phyloP scores from a whole-genome alignment of 306 rosid genomes.

The Cicer pinnatifidum region DNA sequence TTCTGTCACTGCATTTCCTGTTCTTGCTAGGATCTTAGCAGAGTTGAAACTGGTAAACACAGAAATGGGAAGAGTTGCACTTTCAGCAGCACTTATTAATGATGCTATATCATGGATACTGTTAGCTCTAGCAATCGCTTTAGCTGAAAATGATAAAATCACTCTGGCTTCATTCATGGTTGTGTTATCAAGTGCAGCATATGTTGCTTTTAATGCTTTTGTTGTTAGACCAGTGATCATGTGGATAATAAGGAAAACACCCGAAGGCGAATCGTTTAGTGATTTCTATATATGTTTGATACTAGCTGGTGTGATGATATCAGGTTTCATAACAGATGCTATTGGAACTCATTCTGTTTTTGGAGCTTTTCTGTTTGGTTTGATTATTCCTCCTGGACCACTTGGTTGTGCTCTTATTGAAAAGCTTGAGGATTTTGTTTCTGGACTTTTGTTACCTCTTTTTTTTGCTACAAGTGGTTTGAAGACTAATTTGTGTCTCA shows the following conservation, averaged over 20 bases:
- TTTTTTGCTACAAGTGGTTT: slow-evolving; percentile 90
- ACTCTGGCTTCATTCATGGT: slow-evolving; percentile 67
- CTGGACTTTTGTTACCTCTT: slow-evolving; percentile 81
- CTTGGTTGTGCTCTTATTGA: slow-evolving; percentile 76
- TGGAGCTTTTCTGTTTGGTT: slow-evolving; percentile 89
- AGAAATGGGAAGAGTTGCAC: slow-evolving; percentile 72
- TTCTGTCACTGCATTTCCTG: slow-evolving; percentile 80
- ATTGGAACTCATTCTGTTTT: slow-evolving; percentile 84
- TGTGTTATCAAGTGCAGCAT: slow-evolving; percentile 55
- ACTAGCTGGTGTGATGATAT: slow-evolving; percentile 80
- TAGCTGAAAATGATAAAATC: slow-evolving; percentile 52
- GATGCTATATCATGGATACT: slow-evolving; percentile 77
- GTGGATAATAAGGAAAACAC: slow-evolving; percentile 73
- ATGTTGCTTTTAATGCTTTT: slow-evolving; percentile 56
- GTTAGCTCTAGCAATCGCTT: slow-evolving; percentile 63
- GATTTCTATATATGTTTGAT: slow-evolving; percentile 73
- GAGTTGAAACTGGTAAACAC: slow-evolving; percentile 80
- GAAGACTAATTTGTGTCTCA: slow-evolving; percentile 57
- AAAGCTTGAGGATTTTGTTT: slow-evolving; percentile 84
- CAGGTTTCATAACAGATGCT: slow-evolving; percentile 84
- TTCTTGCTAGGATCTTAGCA: slow-evolving; percentile 74
- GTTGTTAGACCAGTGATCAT: slow-evolving; percentile 58
- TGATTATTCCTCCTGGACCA: slow-evolving; percentile 80
- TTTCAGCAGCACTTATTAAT: slow-evolving; percentile 73
- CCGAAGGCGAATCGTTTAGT: slow-evolving; percentile 76